A percentile compares a stretch with the other conserved stretches of the same genome.
Evolutionary conservation across 139 green algal genomes (phyloP).

Genomic region (Chlorella sp.): DNA sequence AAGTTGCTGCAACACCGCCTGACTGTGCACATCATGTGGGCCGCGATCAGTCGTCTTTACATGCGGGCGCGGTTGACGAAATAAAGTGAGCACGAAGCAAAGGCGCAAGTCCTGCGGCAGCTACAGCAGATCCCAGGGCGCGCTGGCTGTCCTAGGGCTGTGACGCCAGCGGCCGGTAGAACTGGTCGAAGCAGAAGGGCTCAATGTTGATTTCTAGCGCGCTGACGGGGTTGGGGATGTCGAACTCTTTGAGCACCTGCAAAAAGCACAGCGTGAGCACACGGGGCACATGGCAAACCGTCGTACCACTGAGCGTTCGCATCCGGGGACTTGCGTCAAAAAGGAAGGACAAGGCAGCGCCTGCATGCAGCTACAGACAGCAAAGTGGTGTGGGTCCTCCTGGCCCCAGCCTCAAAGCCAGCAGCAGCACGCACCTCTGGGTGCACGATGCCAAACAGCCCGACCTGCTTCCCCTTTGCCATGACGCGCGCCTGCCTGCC

Average conservation of each 20-base stretch:
- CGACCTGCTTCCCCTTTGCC: conserved; percentile 32
- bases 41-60: not conserved
- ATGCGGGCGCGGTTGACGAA: not conserved
- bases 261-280: too few relatives aligned
- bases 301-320: not conserved
- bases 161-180: not conserved
- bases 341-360: not conserved
- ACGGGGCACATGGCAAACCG: too few relatives aligned
- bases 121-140: not conserved
- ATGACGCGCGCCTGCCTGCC: conserved; percentile 52
- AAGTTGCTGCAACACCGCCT: not conserved
- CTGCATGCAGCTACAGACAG: not conserved
- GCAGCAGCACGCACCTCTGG: too few relatives aligned
- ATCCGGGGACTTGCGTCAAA: not conserved
- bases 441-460: conserved; percentile 90
- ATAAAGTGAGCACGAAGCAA: not conserved
- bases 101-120: not conserved
- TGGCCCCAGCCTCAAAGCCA: not conserved
- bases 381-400: not conserved
- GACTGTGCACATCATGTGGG: not conserved
- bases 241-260: conserved; percentile 73
- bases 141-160: too few relatives aligned
- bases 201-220: conserved; percentile 94
- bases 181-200: conserved; percentile 80
- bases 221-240: conserved; percentile 83